Base-by-base conservation (phyloP, 345 rosid species). In the Acer saccharum region DNA sequence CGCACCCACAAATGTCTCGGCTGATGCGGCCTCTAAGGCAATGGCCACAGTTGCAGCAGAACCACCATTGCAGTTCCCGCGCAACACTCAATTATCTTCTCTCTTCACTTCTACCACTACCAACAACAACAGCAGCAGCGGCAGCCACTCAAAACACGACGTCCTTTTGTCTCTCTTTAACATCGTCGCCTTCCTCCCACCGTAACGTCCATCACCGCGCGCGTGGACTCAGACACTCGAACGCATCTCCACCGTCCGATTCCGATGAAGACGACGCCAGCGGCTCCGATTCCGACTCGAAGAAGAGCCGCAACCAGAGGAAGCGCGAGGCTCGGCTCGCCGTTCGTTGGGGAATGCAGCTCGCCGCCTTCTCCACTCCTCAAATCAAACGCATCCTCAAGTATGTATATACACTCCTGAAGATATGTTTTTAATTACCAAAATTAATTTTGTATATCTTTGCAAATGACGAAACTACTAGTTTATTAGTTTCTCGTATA, bases 251-350 rank as follows among this genome's bases (percentile, higher is more conserved):
- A 9, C 81, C 83, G 10, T 52, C 82, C 67, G 83, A 82, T 32
- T 13, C 63, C 48, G 73, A 80, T 23, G 90, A 76, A 69, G 77
- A 66, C 7, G 83, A 65, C 41, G 67, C 66, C 68, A 83, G 83
- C 57, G 87, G 78, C 52, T 81, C 86, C 21, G 98, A 88, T 68
- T 78, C 89, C 55, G 94, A 88, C 0, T 60, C 55, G 3, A 79
- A 73, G 83, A 92, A 62, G 86, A 95, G 97, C 76, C 89, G 92
- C 58, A 90, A 92, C 84, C 94, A 92, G 87, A 89, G 83, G 89
- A 95, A 93, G 83, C 94, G 97, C 79, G 96, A 93, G 68, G 97
- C 99, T 78, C 90, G 87, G n/a, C 97, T 89, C 70, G 92, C 97
- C 57, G 90, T 93, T 21, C 83, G 73, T 18, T 95, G 95, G 98